Evolutionary conservation across 768 basidiomycete species (phyloP), one percentile per base, ranked within the genome.

Genomic region (Hypholoma fasciculare): DNA sequence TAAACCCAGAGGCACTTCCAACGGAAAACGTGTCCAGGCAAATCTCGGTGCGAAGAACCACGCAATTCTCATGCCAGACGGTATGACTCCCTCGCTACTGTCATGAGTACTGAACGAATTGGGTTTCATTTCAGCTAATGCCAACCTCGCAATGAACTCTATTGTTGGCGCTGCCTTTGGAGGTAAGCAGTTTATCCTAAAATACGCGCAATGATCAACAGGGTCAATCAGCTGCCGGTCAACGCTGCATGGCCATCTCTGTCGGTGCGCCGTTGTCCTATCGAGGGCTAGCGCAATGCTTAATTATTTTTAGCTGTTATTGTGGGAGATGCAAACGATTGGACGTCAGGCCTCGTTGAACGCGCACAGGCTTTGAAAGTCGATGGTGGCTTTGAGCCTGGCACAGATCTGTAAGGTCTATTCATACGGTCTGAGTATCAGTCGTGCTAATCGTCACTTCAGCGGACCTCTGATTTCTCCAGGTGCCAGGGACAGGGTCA

Each of bases 11-110:
- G 96, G 92, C 7, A 91, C 89, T 1, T 79, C 82, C 58, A 87
- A 89, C 60, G 94, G 96, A 43, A 98, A 98, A 71, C 86, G 94
- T 12, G 95, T 96, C 7, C 90, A 90, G 76, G 88, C 78, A 7
- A 82, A 79, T 51, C 74, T 98, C 72, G 96, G 96, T n/a, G 96
- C 96, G 27, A 99, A 99, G 78, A 98, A 96, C 65, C 95, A 96
- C 72, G 93, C 88, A 16, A 83, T 96, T 13, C 71, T 96, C 64
- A 94, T 96, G 92, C 90, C 94, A 17, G 95, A 97, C 73, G 92
- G 94, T 96, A 60, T 55, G 80, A 67, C 19, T 20, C 20, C 27
- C 40, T 16, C 27, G 7, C 54, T 27, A 56, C 40, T 47, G 17
- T 26, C 5, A 42, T 42, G 30, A 8, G 50, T 40, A 54, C 27